Base-by-base conservation (phyloP, 768 basidiomycete genomes). In the Rossbeevera mucosa region DNA sequence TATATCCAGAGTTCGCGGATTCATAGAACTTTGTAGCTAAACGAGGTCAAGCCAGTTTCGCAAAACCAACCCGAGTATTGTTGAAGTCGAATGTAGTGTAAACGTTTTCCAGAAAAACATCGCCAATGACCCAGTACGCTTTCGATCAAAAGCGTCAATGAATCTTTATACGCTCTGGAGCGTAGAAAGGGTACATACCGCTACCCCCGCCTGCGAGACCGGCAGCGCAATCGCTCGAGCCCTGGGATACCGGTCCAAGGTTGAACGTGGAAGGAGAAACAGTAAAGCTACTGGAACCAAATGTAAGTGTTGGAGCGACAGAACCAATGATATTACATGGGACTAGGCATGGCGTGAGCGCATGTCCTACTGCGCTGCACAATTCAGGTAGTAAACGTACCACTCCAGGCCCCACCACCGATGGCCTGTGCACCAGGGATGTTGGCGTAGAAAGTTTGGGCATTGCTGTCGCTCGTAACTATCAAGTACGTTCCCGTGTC, bases 51-150 rank as follows among this genome's bases (percentile, higher is more conserved):
- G 43, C 53, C 41, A 70, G 62, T 50, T 68, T 54, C 50, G 77
- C 77, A 43, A 79, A 77, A 31, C 76, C 74, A 43, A 78, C 64
- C 25, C 66, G 69, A 22, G 50, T 64, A 43, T 70, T 71, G 5
- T 53, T 57, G 8, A 68, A 51, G 24, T 77, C 63, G 36, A 67
- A 66, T 30, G 67, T 56, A 1, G 55, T 59, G 55, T 71, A 71
- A 13, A 70, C 63, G 28, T 65, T 71, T 40, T 67, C 59, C 30
- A 68, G 21, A 54, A 73, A 74, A 20, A 67, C 67, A 29, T 70
- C 70, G 4, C 71, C 71, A 8, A 71, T 60, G 53, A 72, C 48
- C 70, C 68, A 71, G 36, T 47, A 67, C 26, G 31, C 66, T 71
- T 38, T 33, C 12, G 22, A 18, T 36, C 21, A 20, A 22, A n/a